Evolutionary conservation across 495 filamentous ascomycete genomes (phyloP).

Genomic region (Rhizodiscina lignyota): DNA sequence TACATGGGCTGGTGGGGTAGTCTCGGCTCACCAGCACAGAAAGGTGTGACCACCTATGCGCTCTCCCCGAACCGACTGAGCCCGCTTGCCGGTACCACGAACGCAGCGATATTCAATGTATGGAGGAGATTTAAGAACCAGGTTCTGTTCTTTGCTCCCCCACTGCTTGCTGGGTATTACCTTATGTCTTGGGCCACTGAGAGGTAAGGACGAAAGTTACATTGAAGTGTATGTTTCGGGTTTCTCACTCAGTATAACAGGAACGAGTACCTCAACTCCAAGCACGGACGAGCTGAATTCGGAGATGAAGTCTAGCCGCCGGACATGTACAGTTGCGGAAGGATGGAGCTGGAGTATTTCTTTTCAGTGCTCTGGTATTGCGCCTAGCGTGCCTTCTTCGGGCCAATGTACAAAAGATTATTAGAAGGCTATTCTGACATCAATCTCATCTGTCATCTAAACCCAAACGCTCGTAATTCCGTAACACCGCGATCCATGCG

Average conservation of each 20-base stretch:
- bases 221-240: not conserved
- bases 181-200: conserved; percentile 75
- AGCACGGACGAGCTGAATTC: conserved; percentile 52
- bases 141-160: conserved; percentile 69
- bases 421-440: too few species aligned
- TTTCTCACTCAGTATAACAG: conserved; percentile 24
- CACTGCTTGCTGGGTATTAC: conserved; percentile 57
- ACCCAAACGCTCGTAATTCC: too few species aligned
- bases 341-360: too few species aligned
- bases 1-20: conserved; percentile 75
- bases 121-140: conserved; percentile 44
- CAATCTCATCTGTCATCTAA: too few species aligned
- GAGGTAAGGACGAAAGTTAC: conserved; percentile 34
- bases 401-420: too few species aligned
- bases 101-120: conserved; percentile 46
- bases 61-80: conserved; percentile 34
- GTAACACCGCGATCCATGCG: too few species aligned
- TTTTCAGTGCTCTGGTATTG: too few species aligned
- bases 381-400: too few species aligned
- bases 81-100: conserved; percentile 32
- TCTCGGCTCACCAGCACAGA: conserved; percentile 50
- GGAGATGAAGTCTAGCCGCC: conserved; percentile 25
- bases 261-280: conserved; percentile 87
- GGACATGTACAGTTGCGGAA: too few species aligned
- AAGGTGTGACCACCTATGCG: conserved; percentile 37